These are phyloP conservation scores for Funneliformis caledonium DNA, from an alignment of 371 early-diverging fungal genomes.

Conservation along the genomic window DNA sequence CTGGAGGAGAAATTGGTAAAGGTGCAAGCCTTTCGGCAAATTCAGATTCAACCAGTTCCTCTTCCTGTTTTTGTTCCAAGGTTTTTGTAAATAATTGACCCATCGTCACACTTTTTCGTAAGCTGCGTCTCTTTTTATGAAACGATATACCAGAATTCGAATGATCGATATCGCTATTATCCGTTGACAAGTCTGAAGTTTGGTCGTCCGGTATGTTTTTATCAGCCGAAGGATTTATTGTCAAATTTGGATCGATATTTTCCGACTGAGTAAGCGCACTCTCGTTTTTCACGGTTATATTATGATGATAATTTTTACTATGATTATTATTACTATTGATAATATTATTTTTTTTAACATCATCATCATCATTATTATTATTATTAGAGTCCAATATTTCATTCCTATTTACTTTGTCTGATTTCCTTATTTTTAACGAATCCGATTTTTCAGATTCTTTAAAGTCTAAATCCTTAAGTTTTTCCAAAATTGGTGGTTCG, in stretches of 20 bases:
- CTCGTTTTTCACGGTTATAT: not conserved
- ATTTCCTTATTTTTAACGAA: not conserved
- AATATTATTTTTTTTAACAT: not conserved
- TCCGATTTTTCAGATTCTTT: not conserved
- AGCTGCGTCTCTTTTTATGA: constrained; percentile 11
- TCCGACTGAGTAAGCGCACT: not conserved
- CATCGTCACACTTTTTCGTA: constrained; percentile 29
- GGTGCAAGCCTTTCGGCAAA: constrained; percentile 15
- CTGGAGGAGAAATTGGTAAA: not conserved
- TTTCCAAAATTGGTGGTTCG: not conserved
- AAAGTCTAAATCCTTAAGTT: not conserved
- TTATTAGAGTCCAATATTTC: not conserved
- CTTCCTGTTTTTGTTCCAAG: not conserved
- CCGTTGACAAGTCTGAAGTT: not conserved
- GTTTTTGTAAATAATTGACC: constrained; percentile 15
- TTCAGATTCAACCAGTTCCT: constrained; percentile 10
- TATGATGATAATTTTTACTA: not conserved
- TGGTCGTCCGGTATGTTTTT: not conserved
- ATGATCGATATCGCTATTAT: not conserved
- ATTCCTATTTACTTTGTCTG: not conserved
- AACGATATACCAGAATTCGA: not conserved
- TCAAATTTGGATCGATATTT: not conserved
- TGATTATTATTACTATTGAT: too few relatives aligned
- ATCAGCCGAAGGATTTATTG: not conserved
- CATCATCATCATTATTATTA: not conserved